phyloP scores from a whole-genome alignment of 176 grass and related monocot genomes.

The Ampelocalamus luodianensis region DNA sequence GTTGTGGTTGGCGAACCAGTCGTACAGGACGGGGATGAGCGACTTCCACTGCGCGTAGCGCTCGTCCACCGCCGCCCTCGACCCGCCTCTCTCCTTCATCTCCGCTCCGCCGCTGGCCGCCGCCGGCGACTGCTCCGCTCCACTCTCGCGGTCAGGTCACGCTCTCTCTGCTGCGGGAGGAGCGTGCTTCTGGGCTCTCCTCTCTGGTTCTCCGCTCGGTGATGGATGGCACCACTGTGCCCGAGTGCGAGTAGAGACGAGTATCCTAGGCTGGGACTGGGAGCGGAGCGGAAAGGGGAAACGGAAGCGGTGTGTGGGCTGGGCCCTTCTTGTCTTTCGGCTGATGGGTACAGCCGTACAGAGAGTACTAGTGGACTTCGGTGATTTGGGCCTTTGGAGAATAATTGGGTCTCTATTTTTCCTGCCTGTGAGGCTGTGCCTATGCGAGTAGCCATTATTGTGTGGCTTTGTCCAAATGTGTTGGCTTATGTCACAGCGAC shows the following conservation, averaged over 20 bases:
- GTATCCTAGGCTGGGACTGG: slow-evolving; percentile 27
- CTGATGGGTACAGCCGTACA: not conserved
- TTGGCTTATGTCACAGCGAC: not conserved
- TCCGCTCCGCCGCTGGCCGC: not conserved
- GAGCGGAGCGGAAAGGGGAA: not conserved
- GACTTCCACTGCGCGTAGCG: slow-evolving; percentile 88
- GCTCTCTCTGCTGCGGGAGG: slow-evolving; percentile 26
- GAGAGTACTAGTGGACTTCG: no score
- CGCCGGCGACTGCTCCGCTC: slow-evolving; percentile 33
- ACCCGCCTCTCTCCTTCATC: slow-evolving; percentile 64
- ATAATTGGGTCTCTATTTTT: not conserved
- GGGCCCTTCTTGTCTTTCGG: not conserved
- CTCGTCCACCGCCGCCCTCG: slow-evolving; percentile 72
- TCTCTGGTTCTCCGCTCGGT: slow-evolving; percentile 18
- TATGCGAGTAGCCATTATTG: not conserved
- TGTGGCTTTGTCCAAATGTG: not conserved
- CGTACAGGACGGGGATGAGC: slow-evolving; percentile 85
- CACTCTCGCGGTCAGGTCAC: slow-evolving; percentile 34
- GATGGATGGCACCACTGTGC: not conserved
- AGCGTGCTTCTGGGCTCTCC: slow-evolving; percentile 22
- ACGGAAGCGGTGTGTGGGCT: not conserved
- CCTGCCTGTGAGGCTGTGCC: not conserved
- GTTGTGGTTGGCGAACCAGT: slow-evolving; percentile 96
- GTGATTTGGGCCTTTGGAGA: not conserved
- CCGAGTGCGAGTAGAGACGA: not conserved